phyloP scores from a whole-genome alignment of 352 stramenopile genomes.

The Pythium dissimile region DNA sequence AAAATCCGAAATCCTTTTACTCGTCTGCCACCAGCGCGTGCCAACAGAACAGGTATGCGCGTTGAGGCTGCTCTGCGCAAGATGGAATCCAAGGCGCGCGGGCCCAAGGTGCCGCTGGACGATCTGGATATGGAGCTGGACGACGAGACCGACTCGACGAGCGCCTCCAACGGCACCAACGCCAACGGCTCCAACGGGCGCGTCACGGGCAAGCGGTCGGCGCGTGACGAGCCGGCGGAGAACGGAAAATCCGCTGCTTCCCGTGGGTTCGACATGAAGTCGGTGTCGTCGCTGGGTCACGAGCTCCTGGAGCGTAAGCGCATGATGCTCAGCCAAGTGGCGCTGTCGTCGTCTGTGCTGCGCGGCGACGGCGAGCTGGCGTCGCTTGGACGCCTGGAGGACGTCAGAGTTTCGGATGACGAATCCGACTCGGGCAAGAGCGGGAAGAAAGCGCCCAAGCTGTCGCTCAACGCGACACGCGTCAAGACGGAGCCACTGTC shows the following conservation, averaged over 20 bases:
- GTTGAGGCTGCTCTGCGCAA: conserved; percentile 8
- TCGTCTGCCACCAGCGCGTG: not conserved
- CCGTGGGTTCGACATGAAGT: conserved; percentile 13
- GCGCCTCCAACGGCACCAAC: too few relatives aligned
- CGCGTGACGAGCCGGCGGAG: conserved; percentile 10
- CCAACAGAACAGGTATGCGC: conserved; percentile 8
- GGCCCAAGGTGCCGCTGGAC: conserved; percentile 7
- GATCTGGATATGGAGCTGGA: conserved; percentile 2
- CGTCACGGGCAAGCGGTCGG: conserved; percentile 17
- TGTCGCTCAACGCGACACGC: conserved; percentile 6
- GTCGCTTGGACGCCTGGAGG: not conserved
- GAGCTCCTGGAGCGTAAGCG: conserved; percentile 44
- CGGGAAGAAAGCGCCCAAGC: conserved; percentile 16
- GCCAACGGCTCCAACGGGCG: too few relatives aligned
- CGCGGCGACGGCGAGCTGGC: conserved; percentile 1
- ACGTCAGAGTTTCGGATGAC: conserved; percentile 17
- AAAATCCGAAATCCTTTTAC: not conserved
- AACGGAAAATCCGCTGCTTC: not conserved
- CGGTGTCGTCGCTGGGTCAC: conserved; percentile 32
- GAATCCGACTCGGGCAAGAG: conserved; percentile 32
- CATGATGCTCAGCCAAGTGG: conserved; percentile 33
- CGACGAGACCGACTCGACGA: too few relatives aligned
- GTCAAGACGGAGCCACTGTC: conserved; percentile 28
- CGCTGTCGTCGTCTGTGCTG: conserved; percentile 1
- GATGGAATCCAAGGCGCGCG: conserved; percentile 18